A percentile compares a stretch with the other conserved stretches of the same genome.
Evolutionary conservation across 768 basidiomycete genomes (phyloP).

Genomic region (Termitomyces sp.): DNA sequence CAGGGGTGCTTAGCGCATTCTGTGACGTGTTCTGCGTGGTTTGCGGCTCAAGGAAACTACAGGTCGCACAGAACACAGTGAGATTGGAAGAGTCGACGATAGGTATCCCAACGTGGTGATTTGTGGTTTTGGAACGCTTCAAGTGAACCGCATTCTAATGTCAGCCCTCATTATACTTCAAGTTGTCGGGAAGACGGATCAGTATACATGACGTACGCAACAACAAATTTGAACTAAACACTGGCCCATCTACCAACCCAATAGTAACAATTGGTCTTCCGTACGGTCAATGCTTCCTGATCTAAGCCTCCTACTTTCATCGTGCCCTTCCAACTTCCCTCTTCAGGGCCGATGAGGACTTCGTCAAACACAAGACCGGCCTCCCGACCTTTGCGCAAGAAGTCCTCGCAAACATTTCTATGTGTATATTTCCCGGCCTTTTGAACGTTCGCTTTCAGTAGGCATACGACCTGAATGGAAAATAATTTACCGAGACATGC

Average conservation of each 20-base stretch:
- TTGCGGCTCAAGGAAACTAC: conserved; percentile 9
- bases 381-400: conserved; percentile 33
- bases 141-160: neutral
- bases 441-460: neutral
- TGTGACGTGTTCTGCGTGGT: conserved; percentile 15
- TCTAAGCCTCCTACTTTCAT: conserved; percentile 43
- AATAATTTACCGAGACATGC: conserved; percentile 46
- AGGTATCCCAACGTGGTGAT: neutral
- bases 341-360: conserved; percentile 20
- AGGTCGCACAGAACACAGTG: conserved; percentile 18
- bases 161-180: no score
- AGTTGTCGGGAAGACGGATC: neutral
- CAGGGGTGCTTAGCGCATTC: conserved; percentile 13
- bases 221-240: neutral
- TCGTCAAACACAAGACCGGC: conserved; percentile 47
- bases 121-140: neutral
- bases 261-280: conserved; percentile 56
- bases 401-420: conserved; percentile 44
- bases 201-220: neutral
- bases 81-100: conserved; percentile 1
- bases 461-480: neutral
- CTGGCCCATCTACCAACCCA: conserved; percentile 53
- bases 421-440: conserved; percentile 57
- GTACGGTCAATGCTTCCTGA: conserved; percentile 34
- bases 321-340: conserved; percentile 41